Percentiles rank a stretch among this genome's conserved stretches.
Conservation (phyloP, 768 basidiomycete genomes). For the Rhizopogon roseolus region DNA sequence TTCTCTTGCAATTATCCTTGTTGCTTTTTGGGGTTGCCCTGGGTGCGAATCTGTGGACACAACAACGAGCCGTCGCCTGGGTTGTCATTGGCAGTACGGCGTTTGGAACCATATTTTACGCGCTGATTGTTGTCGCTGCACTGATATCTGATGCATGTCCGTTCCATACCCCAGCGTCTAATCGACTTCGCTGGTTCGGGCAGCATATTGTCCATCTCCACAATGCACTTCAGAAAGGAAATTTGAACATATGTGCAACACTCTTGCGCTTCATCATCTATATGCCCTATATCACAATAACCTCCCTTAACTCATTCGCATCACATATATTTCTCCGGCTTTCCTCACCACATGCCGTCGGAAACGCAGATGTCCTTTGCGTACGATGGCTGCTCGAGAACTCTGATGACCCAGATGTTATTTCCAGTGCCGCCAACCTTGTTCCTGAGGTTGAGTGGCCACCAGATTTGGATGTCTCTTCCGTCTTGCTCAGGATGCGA, state of each 20-base stretch:
- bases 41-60: conserved; percentile 9
- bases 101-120: conserved; percentile 12
- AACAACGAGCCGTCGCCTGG: conserved; percentile 4
- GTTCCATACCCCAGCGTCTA: conserved; percentile 15
- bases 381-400: conserved; percentile 8
- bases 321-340: not conserved
- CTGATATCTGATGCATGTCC: conserved; percentile 9
- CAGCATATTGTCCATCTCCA: not conserved
- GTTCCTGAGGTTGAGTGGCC: conserved; percentile 15
- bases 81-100: conserved; percentile 7
- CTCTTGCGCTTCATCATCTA: conserved; percentile 2
- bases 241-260: not conserved
- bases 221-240: not conserved
- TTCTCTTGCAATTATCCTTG: conserved; percentile 16
- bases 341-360: not conserved
- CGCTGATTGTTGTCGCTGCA: conserved; percentile 13
- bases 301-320: not conserved
- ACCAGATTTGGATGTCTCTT: conserved; percentile 7
- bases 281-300: not conserved
- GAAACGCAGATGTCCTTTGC: conserved; percentile 1
- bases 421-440: conserved; percentile 7
- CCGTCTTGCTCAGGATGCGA: conserved; percentile 3
- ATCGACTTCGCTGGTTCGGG: conserved; percentile 4
- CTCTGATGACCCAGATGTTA: conserved; percentile 2
- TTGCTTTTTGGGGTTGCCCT: conserved; percentile 15